Evolutionary conservation across 257 asterid genomes (phyloP).

Genomic region (Prunella vulgaris): DNA sequence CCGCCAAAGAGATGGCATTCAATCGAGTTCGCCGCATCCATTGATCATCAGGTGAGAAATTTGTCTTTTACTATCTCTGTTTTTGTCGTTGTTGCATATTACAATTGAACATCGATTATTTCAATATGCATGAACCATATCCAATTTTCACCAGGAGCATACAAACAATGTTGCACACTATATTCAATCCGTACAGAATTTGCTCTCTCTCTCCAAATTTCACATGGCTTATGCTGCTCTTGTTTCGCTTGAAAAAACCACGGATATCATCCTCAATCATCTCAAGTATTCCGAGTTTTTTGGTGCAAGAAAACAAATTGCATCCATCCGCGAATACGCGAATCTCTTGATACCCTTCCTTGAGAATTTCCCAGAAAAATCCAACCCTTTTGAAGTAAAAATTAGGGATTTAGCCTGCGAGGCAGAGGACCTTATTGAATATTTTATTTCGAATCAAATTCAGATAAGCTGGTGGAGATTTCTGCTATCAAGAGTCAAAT

Average conservation of each 20-base stretch:
- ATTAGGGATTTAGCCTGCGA: neutral
- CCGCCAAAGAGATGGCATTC: no score
- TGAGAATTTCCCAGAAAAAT: neutral
- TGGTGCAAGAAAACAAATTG: neutral
- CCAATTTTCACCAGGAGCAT: no score
- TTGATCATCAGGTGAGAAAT: no score
- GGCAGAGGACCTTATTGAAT: neutral
- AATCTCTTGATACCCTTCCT: neutral
- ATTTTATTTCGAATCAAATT: neutral
- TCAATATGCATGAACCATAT: neutral
- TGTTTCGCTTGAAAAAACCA: conserved; percentile 14
- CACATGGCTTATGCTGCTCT: conserved; percentile 22
- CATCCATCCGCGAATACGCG: neutral
- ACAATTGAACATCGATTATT: neutral
- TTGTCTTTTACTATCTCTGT: neutral
- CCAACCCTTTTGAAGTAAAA: neutral
- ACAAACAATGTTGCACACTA: neutral
- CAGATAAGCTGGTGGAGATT: neutral
- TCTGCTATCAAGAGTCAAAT: neutral
- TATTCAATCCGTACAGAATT: neutral
- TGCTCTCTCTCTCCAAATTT: neutral
- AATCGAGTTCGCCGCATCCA: no score
- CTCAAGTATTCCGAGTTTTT: neutral
- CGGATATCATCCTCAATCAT: neutral
- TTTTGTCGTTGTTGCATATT: neutral